Evolutionary conservation across 2,329 filamentous ascomycete species (phyloP), one percentile per base, ranked within the genome.

Genomic region (Cryphonectria japonica): DNA sequence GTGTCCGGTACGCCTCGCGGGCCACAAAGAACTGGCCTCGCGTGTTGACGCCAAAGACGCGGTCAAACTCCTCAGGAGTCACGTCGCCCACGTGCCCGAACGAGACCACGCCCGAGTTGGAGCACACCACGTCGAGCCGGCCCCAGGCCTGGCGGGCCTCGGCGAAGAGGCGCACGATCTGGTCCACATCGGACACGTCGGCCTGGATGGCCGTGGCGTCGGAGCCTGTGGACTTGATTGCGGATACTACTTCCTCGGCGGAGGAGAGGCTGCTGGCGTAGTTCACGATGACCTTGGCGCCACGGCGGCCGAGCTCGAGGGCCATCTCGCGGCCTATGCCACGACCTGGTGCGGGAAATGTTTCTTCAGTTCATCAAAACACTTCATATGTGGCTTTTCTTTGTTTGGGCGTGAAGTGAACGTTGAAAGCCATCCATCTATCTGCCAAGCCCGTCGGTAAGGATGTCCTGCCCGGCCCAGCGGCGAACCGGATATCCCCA

Each of bases 11-110:
- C 61, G 91, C 91, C 73, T 91, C 88, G 77, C 90, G 88, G 46
- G 90, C 90, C 64, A 92, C 89, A 81, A 93, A 92, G 84, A 92
- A 92, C 80, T 92, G 90, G 54, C 89, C 90, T 11, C 89, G 84
- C 8, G 90, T 87, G 81, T 92, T 92, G 78, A 92, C 81, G 82
- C 83, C 85, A 83, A 92, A 91, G 74, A 92, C 89, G 73, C 90
- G 88, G 79, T 93, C 90, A 78, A 88, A 92, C 81, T 92, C 90
- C 82, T 92, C 90, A 79, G 90, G 88, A 5, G 88, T 86, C 63
- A 92, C 89, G 76, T 92, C 89, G 82, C 90, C 88, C 72, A 90
- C 86, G 80, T 90, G 88, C 73, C 90, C 89, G 84, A 91, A 92
- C 62, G 84, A 87, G 77, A 92, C 90, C 69, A 91, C 89, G 65